Evolutionary conservation across 495 filamentous ascomycete species (phyloP), one percentile per base, ranked within the genome.

Genomic region (Hypoxylon lienhwacheense): DNA sequence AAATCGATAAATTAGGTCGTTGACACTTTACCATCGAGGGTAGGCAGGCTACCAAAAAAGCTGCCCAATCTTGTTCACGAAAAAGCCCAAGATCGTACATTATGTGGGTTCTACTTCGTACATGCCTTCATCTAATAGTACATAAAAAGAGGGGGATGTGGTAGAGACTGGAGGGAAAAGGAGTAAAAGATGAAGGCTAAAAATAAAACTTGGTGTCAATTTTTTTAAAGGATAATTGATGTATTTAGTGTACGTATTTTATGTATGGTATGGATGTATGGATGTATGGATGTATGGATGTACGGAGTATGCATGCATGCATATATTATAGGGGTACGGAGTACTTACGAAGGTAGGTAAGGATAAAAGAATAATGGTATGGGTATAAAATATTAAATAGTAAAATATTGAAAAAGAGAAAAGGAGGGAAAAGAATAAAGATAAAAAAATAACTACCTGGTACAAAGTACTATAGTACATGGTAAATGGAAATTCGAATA

Each of bases 11-110:
- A 61, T 55, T 52, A 37, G 22, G 17, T 39, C 17, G 19, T 53
- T 15, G 24, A 48, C 26, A 56, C 56, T 55, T 50, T 54, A 49
- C 55, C 49, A 45, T 45, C 40, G 45, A 11, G 21, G 37, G 37
- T 32, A 54, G 39, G 53, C 26, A 44, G 44, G 49, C 15, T 42
- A 41, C 20, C 14, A 5, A 15, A 42, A 49, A 46, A 55, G 56
- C 39, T 60, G 50, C 50, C 50, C 56, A 60, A 60, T 60, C 50
- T 53, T 28, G 34, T 54, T 5, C 45, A 50, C n/a, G n/a, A 46
- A 40, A 45, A 41, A 44, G 34, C 37, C 49, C 11, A 50, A 54
- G 21, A 29, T 45, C 32, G n/a, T n/a, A 46, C 33, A 49, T 43
- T 49, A 46, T 40, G 56, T 55, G 44, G 49, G 43, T 47, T 50